Evolutionary conservation across 495 filamentous ascomycete genomes (phyloP), one percentile per base, ranked within the genome.

Genomic region (Neurospora pannonica): DNA sequence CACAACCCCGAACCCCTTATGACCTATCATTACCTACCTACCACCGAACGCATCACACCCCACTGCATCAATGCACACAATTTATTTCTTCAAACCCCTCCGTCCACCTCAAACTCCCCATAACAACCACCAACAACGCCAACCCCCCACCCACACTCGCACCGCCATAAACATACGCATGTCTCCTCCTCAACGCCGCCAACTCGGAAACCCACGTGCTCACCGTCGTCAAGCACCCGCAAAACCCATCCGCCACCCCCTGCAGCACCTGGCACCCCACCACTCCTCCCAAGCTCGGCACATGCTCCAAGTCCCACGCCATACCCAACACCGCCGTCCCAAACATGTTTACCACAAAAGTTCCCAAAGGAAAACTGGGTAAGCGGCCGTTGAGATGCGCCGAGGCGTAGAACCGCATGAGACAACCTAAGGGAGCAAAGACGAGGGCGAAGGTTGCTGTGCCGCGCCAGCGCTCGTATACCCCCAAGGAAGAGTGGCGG

Each of bases 131-230:
- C 84, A 93, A 79, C 9, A 94, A 81, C 19, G 84, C 89, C 75
- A 97, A 80, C 4, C 87, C 92, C 5, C 86, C 86, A 0, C 80
- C 79, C 2, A 97, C 86, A 81, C 93, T 98, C 43, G 79, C 74
- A 0, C 81, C 78, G 0, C 92, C 94, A 83, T 98, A 98, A 0
- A 90, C 72, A 84, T 95, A 97, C 0, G 90, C 90, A 84, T 94
- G 85, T 28, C 87, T 81, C 38, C 90, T 84, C 76, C 87, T 81
- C 79, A 97, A 78, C 4, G 88, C 89, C 74, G 89, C 88, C 79
- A 97, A 78, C 86, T 98, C 95, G 11, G 85, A 83, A 17, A 96
- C 92, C 93, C 94, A 97, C 6, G 95, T 98, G 77, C 92, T 94
- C n/a, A 98, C 89, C 11, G 95, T 98, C 13, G 95, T 97, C 78